Evolutionary conservation across 257 asterid genomes (phyloP), one percentile per base, ranked within the genome.

Genomic region (Solanum bukasovii): DNA sequence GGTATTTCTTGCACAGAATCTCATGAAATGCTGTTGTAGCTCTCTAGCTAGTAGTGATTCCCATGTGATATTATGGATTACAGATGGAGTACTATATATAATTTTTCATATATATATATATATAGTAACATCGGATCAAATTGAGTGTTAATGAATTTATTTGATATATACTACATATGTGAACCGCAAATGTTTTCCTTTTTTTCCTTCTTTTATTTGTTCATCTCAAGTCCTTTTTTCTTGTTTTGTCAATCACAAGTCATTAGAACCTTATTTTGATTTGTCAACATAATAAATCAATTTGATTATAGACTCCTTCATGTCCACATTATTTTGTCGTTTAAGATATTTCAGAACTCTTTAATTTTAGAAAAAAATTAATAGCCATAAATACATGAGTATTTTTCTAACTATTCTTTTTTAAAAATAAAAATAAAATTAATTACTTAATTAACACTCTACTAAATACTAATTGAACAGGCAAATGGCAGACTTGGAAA

Each of bases 41-140:
- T 84, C 85, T 79, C 90, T 34, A 73, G 46, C 81, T 73, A 73
- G 87, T 86, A 89, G 88, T 87, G 91, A 88, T 71, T 87, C 89
- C 90, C 92, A 91, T 90, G 89, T 85, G 92, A 90, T 81, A 83
- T 63, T 87, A 86, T 86, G 89, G 73, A 83, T 71, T 72, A 79
- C 87, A 65, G 82, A 79, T 86, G 65, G 31, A 40, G 12, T 42
- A 72, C 25, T 18, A 18, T 33, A 16, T 16, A 25, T 42, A 11
- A 49, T 13, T 49, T 49, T 49, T 49, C 21, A 5, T 37, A 75
- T 37, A 11, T 74, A 20, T 44, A 13, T 31, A 14, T 25, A 68
- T 13, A 78, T 16, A 79, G 9, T 44, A 27, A 46, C 67, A 79
- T 44, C 67, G 42, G 85, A 81, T 46, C 18, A 29, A 2, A 79